These are phyloP conservation scores for Penicillium paneum DNA, from an alignment of 2,329 filamentous ascomycete genomes.

Conservation along the genomic window DNA sequence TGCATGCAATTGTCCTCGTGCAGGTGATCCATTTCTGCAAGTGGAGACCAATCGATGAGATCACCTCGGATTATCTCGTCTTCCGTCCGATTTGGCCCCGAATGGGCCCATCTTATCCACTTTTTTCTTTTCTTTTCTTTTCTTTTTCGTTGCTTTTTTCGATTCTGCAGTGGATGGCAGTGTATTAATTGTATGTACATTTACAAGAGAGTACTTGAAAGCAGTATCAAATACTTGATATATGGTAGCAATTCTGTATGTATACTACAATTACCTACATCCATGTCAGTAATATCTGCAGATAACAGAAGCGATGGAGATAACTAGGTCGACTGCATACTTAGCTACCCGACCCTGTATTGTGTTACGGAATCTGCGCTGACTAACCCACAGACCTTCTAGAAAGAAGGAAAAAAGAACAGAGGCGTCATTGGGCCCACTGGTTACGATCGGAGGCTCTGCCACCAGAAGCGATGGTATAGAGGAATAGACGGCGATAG, in stretches of 20 bases:
- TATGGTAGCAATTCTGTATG: no score
- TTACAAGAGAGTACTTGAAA: neutral
- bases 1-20: neutral
- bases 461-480: neutral
- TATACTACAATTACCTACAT: no score
- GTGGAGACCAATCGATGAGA: conserved; percentile 12
- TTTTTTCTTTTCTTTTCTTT: neutral
- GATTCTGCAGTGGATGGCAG: neutral
- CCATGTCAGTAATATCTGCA: no score
- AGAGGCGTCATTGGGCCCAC: conserved; percentile 21
- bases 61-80: conserved; percentile 7
- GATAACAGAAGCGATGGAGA: no score
- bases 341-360: neutral
- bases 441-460: conserved; percentile 19
- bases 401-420: conserved; percentile 23
- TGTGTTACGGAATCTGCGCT: conserved; percentile 9
- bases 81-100: conserved; percentile 2
- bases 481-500: neutral
- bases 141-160: neutral
- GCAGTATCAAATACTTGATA: no score
- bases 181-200: neutral
- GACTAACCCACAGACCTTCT: conserved; percentile 23
- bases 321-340: no score
- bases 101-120: neutral
- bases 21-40: neutral